Evolutionary conservation across 2,329 filamentous ascomycete genomes (phyloP), one percentile per base, ranked within the genome.

Genomic region (Fusarium phyllophilum): DNA sequence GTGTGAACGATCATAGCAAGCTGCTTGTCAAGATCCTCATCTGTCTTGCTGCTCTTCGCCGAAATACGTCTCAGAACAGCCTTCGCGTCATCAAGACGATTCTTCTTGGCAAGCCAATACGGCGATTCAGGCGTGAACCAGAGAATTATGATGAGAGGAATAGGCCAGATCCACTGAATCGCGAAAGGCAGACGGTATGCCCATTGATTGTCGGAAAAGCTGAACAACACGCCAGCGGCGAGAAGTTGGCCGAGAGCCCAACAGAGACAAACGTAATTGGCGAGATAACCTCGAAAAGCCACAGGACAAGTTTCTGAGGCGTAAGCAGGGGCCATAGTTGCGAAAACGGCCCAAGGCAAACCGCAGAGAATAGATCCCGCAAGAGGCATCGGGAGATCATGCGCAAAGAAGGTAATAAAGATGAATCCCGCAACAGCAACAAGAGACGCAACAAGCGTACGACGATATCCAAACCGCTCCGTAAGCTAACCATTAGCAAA

Each of bases 1-100:
- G 85, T 86, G 51, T 85, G 81, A 10, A 93, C 89, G 89, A 97
- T 97, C 92, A 96, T 95, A 59, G 83, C 78, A 71, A 86, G 81
- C 41, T 82, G 79, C 33, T 81, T 80, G 2, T 74, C 42, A 13
- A 70, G 66, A 80, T 78, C 49, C 65, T 90, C 69, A 90, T 89
- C 64, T 0, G 82, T 76, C 31, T 73, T 70, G 48, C 73, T 74
- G 9, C 56, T 54, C 46, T 55, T 68, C 51, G 89, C 85, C 0
- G 81, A 78, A 1, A 83, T 78, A 2, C 81, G 70, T 22, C 69
- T 22, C 11, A 83, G 61, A 2, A 80, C 78, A 6, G 31, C 62
- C 52, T 78, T 75, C 0, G 81, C 80, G 1, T 80, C 75, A 2
- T 80, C 73, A 0, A 79, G 65, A 4, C 79, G 78, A 13, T 73